A percentile compares a stretch with the other conserved stretches of the same genome.
phyloP scores from a whole-genome alignment of 805 yeast species.

The Ogataea wickerhamii region DNA sequence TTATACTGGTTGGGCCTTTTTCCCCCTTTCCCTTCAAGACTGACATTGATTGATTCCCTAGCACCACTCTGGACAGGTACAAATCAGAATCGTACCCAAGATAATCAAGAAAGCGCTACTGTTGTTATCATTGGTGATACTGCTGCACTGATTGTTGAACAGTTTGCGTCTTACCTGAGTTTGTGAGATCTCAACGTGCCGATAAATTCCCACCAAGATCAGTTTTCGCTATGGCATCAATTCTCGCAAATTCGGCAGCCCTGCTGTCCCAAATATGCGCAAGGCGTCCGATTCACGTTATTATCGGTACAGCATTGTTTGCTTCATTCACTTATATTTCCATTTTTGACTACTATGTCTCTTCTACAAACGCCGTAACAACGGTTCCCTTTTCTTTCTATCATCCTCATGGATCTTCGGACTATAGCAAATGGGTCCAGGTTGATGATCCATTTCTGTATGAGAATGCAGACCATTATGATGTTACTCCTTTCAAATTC shows the following conservation, averaged over 20 bases:
- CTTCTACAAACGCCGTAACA: conserved; percentile 13
- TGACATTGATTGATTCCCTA: too few species aligned
- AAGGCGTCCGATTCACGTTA: conserved; percentile 80
- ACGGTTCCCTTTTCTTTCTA: conserved; percentile 30
- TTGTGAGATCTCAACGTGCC: neutral
- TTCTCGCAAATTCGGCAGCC: conserved; percentile 27
- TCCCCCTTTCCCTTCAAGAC: neutral
- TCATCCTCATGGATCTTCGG: conserved; percentile 33
- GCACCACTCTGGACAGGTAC: too few species aligned
- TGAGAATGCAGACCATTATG: conserved; percentile 43
- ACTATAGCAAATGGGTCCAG: conserved; percentile 45
- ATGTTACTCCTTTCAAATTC: conserved; percentile 57
- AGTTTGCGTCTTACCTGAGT: neutral
- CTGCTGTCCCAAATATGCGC: conserved; percentile 51
- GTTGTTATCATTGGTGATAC: too few species aligned
- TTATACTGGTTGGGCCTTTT: neutral
- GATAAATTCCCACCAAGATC: neutral
- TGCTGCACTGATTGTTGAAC: too few species aligned
- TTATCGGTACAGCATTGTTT: conserved; percentile 63
- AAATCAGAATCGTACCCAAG: too few species aligned
- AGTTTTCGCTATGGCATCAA: conserved; percentile 10
- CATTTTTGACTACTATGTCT: conserved; percentile 60
- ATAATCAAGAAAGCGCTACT: too few species aligned
- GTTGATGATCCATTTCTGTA: conserved; percentile 39
- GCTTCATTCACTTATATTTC: conserved; percentile 81